Conservation (phyloP, 768 basidiomycete genomes). For the Phylloporus sp. region DNA sequence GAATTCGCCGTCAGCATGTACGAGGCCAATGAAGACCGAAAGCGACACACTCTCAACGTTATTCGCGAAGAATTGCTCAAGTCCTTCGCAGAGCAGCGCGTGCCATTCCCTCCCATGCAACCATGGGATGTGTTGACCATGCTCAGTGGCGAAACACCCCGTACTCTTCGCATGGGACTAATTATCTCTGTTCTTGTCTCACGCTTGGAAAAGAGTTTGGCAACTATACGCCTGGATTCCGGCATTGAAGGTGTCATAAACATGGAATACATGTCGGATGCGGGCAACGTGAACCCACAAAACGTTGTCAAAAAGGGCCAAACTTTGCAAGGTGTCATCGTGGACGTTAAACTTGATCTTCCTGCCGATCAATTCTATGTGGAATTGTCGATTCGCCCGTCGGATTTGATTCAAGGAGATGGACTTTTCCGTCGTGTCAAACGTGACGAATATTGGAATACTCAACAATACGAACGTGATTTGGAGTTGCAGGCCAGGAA, state of each 20-base stretch:
- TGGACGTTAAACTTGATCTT: slow-evolving; percentile 61
- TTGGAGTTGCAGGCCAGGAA: slow-evolving; percentile 70
- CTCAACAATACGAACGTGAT: slow-evolving; percentile 59
- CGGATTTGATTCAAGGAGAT: slow-evolving; percentile 61
- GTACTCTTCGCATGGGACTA: slow-evolving; percentile 71
- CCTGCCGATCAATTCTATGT: slow-evolving; percentile 61
- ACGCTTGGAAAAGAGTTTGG: slow-evolving; percentile 44
- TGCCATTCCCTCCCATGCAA: slow-evolving; percentile 54
- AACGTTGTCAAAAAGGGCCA: slow-evolving; percentile 71
- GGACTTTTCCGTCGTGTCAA: slow-evolving; percentile 54
- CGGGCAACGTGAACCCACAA: slow-evolving; percentile 34
- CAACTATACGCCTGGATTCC: slow-evolving; percentile 80
- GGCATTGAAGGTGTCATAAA: slow-evolving; percentile 83
- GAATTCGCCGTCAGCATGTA: slow-evolving; percentile 93
- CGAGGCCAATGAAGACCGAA: slow-evolving; percentile 76
- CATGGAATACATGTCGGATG: slow-evolving; percentile 52
- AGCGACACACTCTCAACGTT: slow-evolving; percentile 83
- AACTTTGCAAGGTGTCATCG: slow-evolving; percentile 72
- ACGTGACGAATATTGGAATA: slow-evolving; percentile 62
- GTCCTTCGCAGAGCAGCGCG: slow-evolving; percentile 76
- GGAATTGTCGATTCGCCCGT: slow-evolving; percentile 64
- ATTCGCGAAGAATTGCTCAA: slow-evolving; percentile 81
- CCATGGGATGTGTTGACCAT: slow-evolving; percentile 87
- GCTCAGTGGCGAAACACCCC: slow-evolving; percentile 87
- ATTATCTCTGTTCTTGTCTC: slow-evolving; percentile 73